These are phyloP conservation scores for Calendula officinalis DNA, from an alignment of 129 eudicot species.

Conservation along the genomic window DNA sequence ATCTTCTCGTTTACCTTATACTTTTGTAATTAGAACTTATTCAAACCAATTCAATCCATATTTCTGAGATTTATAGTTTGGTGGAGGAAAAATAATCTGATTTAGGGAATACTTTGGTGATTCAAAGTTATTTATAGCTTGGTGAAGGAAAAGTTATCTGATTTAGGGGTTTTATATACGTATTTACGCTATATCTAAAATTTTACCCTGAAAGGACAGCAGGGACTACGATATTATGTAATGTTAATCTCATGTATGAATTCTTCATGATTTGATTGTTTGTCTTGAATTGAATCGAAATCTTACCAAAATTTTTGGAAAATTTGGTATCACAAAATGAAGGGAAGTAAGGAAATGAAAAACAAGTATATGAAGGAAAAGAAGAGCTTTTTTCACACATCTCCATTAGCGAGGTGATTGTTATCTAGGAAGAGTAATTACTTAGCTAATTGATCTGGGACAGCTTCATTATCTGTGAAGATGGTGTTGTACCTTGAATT, in stretches of 20 bases:
- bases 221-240: background rate
- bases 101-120: background rate
- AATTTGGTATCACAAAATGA: slow-evolving; percentile 2
- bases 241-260: background rate
- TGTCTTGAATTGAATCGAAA: slow-evolving; percentile 5
- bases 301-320: slow-evolving; percentile 3
- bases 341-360: background rate
- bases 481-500: no score
- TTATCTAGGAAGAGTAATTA: no score
- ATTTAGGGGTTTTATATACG: slow-evolving; percentile 6
- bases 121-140: background rate
- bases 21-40: background rate
- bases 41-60: background rate
- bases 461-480: no score
- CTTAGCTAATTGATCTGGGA: no score
- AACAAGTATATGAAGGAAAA: no score
- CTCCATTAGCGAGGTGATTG: no score
- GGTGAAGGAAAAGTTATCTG: background rate
- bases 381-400: no score
- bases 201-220: background rate
- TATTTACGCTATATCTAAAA: background rate
- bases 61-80: background rate
- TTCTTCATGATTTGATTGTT: slow-evolving; percentile 6
- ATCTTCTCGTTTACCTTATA: background rate
- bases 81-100: background rate